These are phyloP conservation scores for Taiwanofungus camphoratus DNA, from an alignment of 1,284 basidiomycete genomes.

Conservation along the genomic window DNA sequence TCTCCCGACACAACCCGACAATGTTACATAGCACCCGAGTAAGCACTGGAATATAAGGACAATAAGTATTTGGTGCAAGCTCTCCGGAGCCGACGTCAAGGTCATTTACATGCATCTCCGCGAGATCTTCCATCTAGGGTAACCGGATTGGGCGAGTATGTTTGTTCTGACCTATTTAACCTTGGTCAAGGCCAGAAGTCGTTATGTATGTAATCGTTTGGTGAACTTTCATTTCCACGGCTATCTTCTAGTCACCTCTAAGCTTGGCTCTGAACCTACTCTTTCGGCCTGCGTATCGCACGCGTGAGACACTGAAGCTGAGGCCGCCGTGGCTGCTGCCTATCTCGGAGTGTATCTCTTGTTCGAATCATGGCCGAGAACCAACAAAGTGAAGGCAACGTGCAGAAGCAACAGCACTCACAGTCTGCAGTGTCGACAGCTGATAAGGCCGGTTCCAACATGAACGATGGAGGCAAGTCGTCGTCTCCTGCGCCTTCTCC, in stretches of 20 bases:
- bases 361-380: neutral
- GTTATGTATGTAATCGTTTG: conserved; percentile 7
- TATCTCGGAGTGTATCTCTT: no score
- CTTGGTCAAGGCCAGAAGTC: conserved; percentile 2
- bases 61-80: neutral
- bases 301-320: no score
- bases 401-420: neutral
- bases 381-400: neutral
- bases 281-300: no score
- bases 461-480: conserved; percentile 12
- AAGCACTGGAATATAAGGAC: no score
- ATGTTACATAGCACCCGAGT: no score
- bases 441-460: neutral
- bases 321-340: no score
- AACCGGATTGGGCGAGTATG: conserved; percentile 7
- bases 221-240: neutral
- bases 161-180: neutral
- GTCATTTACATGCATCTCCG: neutral
- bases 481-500: conserved; percentile 24
- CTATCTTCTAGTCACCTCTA: no score
- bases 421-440: neutral
- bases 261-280: no score
- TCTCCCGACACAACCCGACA: no score
- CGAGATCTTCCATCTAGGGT: conserved; percentile 3
- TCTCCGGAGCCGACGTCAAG: neutral